Base-by-base conservation (phyloP, 164 flowering plant species). In the Vitis labrusca region DNA sequence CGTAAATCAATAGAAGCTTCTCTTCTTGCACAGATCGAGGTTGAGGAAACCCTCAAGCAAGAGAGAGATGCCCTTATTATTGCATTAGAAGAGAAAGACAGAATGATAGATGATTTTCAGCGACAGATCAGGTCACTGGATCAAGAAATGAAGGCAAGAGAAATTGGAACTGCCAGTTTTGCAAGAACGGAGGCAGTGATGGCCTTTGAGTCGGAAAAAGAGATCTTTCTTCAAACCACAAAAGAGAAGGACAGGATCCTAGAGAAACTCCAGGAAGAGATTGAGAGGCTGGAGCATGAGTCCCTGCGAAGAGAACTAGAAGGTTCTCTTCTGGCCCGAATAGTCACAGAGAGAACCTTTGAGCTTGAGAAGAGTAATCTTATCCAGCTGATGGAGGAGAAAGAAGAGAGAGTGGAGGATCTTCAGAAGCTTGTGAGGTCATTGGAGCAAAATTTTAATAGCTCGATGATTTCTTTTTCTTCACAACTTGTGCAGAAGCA, bases 1-100 rank as follows among this genome's bases (percentile, higher is more conserved):
- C 82, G 92, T 9, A 85, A 63, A 72, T 78, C 85, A 63, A 58
- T 88, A 50, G 92, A 88, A 73, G 83, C 79, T 66, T 86, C 92
- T 61, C 89, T 88, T 76, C 84, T 88, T 69, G 83, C 78, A 63
- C 81, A 88, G 71, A 77, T 75, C 14, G 85, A 78, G 48, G 62
- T 81, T 37, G 90, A 78, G 68, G 81, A 79, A 16, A 64, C 60
- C 37, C 75, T 86, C 59, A 80, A 82, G 76, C 74, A 73, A 72
- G 87, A 88, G 69, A 82, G 71, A 19, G 78, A 76, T 10, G n/a
- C 51, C 27, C 82, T 86, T 49, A 37, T 61, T 1, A 70, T 6
- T 32, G 27, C 10, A 64, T 23, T 81, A 10, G 79, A 72, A 70
- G 88, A 76, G 57, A 86, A 76, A 68, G 87, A 82, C 50, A 63